phyloP scores from a whole-genome alignment of 306 rosid species.

The Quercus parvula region DNA sequence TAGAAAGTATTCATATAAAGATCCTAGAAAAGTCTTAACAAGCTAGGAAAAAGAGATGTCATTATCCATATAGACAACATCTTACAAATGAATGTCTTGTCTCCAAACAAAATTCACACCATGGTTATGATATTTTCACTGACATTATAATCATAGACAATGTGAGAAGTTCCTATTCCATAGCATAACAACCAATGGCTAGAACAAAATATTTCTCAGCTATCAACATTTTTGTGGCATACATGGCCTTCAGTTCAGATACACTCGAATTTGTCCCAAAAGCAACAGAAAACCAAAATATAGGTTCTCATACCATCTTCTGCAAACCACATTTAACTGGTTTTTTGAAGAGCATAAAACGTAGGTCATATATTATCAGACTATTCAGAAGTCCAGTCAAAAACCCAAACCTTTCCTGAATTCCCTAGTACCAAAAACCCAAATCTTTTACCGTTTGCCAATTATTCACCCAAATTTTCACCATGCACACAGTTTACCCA shows the following conservation, averaged over 20 bases:
- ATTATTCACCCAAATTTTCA: background rate
- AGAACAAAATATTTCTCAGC: background rate
- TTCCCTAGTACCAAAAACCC: too few species aligned
- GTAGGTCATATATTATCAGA: background rate
- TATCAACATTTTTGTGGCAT: background rate
- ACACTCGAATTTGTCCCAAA: background rate
- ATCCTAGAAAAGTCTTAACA: background rate
- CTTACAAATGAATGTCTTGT: background rate
- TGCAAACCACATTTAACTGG: background rate
- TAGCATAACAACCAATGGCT: background rate
- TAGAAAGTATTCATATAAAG: background rate
- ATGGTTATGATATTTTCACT: background rate
- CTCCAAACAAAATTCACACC: background rate
- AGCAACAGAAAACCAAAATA: background rate
- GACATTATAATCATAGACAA: background rate
- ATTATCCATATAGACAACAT: background rate
- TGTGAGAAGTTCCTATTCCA: background rate
- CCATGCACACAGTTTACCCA: background rate
- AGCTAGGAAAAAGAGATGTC: background rate
- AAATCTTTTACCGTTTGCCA: background rate
- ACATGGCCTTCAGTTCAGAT: background rate
- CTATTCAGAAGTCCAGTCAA: background rate
- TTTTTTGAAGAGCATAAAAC: background rate
- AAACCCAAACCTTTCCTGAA: background rate
- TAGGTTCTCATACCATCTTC: background rate